A percentile compares a stretch with the other conserved stretches of the same genome.
Evolutionary conservation across 768 basidiomycete species (phyloP).

Genomic region (Suillus subaureus): DNA sequence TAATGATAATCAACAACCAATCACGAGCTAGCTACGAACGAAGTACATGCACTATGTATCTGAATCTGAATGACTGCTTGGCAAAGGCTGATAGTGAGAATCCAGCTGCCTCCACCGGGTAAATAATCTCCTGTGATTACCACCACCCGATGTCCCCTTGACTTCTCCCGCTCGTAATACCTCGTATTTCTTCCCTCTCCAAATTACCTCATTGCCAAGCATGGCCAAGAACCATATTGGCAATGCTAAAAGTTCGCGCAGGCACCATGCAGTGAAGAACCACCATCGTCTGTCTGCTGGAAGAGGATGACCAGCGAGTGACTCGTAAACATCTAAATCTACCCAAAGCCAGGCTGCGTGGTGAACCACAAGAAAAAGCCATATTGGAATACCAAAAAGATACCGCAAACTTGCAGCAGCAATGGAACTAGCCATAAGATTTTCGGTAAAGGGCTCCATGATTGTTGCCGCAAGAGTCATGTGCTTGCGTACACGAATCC

Average conservation of each 20-base stretch:
- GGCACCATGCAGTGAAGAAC: constrained; percentile 79
- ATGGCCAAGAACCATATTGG: constrained; percentile 90
- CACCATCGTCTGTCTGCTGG: constrained; percentile 47
- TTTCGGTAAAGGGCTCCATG: constrained; percentile 92
- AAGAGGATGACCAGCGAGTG: constrained; percentile 69
- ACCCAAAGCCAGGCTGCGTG: constrained; percentile 71
- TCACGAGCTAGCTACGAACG: not conserved
- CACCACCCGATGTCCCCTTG: constrained; percentile 28
- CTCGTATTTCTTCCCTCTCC: constrained; percentile 83
- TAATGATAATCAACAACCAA: constrained; percentile 9
- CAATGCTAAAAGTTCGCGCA: constrained; percentile 80
- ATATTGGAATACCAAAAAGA: constrained; percentile 52
- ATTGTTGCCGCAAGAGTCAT: constrained; percentile 90
- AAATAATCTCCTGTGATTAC: constrained; percentile 27
- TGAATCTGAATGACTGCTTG: constrained; percentile 20
- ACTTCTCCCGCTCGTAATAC: constrained; percentile 78
- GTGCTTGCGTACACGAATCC: constrained; percentile 95
- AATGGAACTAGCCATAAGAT: constrained; percentile 68
- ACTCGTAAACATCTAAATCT: constrained; percentile 82
- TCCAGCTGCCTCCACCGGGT: constrained; percentile 23
- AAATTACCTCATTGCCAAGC: constrained; percentile 77
- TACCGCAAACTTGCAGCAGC: constrained; percentile 55
- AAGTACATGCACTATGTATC: constrained; percentile 13
- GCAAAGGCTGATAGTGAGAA: constrained; percentile 7
- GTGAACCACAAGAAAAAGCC: constrained; percentile 61